Base-by-base conservation (phyloP, 345 rosid species). In the Eucalyptus virginea region DNA sequence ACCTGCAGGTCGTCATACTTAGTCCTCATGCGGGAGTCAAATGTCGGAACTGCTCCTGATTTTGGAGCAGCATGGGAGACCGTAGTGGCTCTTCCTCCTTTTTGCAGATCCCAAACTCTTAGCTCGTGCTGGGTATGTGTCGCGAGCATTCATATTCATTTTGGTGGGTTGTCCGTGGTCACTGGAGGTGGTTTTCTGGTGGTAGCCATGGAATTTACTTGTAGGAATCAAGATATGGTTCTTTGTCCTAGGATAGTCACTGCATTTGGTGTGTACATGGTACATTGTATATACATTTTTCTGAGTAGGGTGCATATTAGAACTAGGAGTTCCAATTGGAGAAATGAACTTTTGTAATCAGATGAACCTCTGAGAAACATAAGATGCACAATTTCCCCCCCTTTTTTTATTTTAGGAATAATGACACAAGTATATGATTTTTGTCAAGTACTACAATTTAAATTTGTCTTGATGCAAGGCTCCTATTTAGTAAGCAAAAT, bases 181-280 rank as follows among this genome's bases (percentile, higher is more conserved):
- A 90, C 93, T 87, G 90, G 89, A 92, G 90, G 50, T 34, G 42
- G 92, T 93, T 93, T n/a, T 81, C 87, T 32, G 45, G 77, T 50
- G 88, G 94, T 40, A 77, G 47, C 85, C 85, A 77, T 21, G 85
- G 85, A 40, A 77, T 40, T 17, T 77, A 40, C 77, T 87, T 85
- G 90, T 30, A 88, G 90, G 97, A 96, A 94, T 96, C 99, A 96
- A 95, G 91, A 91, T 94, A 95, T 94, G 99, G 95, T 96, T 96
- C 98, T 94, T 95, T 94, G 60, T 72, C 45, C 87, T 91, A 91
- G 95, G 69, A 23, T 80, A 60, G 88, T 86, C 94, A 92, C 96
- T 89, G 93, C 95, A 93, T 95, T 21, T 94, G 90, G 94, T 94
- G 94, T 93, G 93, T 90, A 87, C 60, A 91, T 91, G 87, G 90